A percentile compares a stretch with the other conserved stretches of the same genome.
phyloP scores from a whole-genome alignment of 2,329 filamentous ascomycete species.

The Fusarium sulawesiense region DNA sequence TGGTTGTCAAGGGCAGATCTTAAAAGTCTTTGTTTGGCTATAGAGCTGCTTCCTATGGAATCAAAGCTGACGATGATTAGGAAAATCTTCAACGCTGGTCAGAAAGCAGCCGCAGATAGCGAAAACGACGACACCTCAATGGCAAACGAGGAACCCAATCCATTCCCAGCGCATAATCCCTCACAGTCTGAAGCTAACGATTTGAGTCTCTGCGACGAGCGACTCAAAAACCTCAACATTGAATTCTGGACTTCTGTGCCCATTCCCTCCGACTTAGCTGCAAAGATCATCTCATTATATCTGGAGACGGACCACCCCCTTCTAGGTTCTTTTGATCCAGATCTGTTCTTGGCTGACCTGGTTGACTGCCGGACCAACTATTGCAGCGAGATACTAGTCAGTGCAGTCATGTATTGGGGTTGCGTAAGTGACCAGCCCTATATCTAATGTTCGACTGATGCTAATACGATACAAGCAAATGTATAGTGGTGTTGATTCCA shows the following conservation, averaged over 20 bases:
- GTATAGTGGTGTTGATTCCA: constrained; percentile 6
- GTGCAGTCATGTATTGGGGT: constrained; percentile 24
- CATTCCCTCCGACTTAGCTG: constrained; percentile 48
- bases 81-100: not conserved
- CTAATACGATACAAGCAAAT: constrained; percentile 27
- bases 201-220: constrained; percentile 39
- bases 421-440: constrained; percentile 16
- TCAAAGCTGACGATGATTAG: not conserved
- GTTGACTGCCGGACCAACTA: constrained; percentile 25
- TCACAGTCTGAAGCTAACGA: not conserved
- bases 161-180: constrained; percentile 5
- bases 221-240: constrained; percentile 47
- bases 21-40: not conserved
- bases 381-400: constrained; percentile 17
- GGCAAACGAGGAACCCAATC: constrained; percentile 1
- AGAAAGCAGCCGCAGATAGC: not conserved
- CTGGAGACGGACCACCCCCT: constrained; percentile 54
- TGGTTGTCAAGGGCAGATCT: not conserved
- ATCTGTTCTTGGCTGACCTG: constrained; percentile 52
- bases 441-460: not conserved
- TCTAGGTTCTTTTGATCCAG: constrained; percentile 51
- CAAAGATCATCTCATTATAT: constrained; percentile 52
- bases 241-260: constrained; percentile 51
- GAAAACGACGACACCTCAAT: not conserved
- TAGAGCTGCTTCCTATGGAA: not conserved